Base-by-base conservation (phyloP, 176 grass and related monocot species). In the Eragrostis curvula region DNA sequence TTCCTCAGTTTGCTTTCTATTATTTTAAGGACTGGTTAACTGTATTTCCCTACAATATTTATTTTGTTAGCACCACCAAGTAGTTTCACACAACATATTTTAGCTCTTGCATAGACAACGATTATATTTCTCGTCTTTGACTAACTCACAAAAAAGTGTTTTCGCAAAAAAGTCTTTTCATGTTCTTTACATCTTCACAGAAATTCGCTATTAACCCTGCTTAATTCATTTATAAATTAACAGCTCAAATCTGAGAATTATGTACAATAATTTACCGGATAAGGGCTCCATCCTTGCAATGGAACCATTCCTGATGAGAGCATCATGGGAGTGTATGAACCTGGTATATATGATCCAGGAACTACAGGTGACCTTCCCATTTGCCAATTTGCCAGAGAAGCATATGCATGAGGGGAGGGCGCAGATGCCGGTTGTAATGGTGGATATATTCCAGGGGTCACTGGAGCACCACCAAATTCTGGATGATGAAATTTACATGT, bases 401-500 rank as follows among this genome's bases (percentile, higher is more conserved):
- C 61, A 52, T 96, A 96, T 62, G 90, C 74, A 75, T 91, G 86
- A 79, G 85, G 72, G 58, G 91, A 90, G 53, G 89, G 65, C 64
- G 92, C 12, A 59, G 90, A 81, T 58, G 90, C 71, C 16, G 92
- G 52, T 66, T 92, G 95, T 53, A 97, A 75, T 61, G 80, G 24
- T 72, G 85, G 85, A 92, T 98, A 98, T 73, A 90, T 87, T 81
- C 80, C 45, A 62, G 90, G 90, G 72, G 87, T 83, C 20, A 81
- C 57, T 13, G 72, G 87, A 81, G 86, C 69, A 88, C 76, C 80
- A 66, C 50, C 78, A 80, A 82, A 87, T 73, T 92, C 89, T 70
- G 94, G 88, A 83, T 92, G 93, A 89, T 98, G 90, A 66, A 91
- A 99, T 93, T 99, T 99, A 87, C 97, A 99, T 67, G 87, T 88